These are phyloP conservation scores for Athelia psychrophila DNA, from an alignment of 1,284 basidiomycete genomes.

Conservation along the genomic window DNA sequence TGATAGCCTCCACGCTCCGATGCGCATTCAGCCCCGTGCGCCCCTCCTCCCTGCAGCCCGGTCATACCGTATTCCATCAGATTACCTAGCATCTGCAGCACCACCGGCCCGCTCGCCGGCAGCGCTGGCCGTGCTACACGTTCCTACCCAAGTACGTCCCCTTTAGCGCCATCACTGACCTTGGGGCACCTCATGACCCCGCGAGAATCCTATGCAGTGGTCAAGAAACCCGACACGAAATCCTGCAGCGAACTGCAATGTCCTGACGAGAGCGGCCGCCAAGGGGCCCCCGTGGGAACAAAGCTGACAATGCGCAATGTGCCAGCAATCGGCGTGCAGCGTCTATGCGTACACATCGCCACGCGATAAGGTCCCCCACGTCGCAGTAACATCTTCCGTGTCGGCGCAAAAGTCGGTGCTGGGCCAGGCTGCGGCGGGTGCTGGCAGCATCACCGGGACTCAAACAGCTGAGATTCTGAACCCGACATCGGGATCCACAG, in stretches of 20 bases:
- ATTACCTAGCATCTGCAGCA: slow-evolving; percentile 82
- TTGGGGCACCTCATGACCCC: slow-evolving; percentile 69
- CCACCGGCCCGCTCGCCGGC: slow-evolving; percentile 82
- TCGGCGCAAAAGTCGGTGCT: slow-evolving; percentile 76
- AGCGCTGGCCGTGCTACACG: slow-evolving; percentile 81
- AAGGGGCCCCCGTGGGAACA: slow-evolving; percentile 73
- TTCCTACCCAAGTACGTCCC: slow-evolving; percentile 76
- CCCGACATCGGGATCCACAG: slow-evolving; percentile 71
- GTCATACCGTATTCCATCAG: slow-evolving; percentile 63
- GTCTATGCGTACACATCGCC: slow-evolving; percentile 72
- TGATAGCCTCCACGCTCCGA: slow-evolving; percentile 73
- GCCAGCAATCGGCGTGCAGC: slow-evolving; percentile 62
- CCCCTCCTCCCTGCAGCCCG: slow-evolving; percentile 46
- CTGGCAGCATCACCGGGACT: slow-evolving; percentile 66
- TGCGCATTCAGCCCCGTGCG: slow-evolving; percentile 62
- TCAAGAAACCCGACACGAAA: slow-evolving; percentile 89
- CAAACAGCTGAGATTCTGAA: too few relatives aligned
- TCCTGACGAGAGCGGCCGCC: slow-evolving; percentile 59
- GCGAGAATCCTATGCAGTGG: slow-evolving; percentile 66
- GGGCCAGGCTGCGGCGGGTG: slow-evolving; percentile 81
- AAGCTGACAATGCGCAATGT: slow-evolving; percentile 82
- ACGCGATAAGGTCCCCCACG: slow-evolving; percentile 71
- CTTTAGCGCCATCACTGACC: slow-evolving; percentile 68
- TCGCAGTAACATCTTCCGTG: slow-evolving; percentile 67
- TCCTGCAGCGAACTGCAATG: too few relatives aligned